A percentile compares a stretch with the other conserved stretches of the same genome.
Conservation (phyloP, 164 flowering plant species). For the Vitis labrusca region DNA sequence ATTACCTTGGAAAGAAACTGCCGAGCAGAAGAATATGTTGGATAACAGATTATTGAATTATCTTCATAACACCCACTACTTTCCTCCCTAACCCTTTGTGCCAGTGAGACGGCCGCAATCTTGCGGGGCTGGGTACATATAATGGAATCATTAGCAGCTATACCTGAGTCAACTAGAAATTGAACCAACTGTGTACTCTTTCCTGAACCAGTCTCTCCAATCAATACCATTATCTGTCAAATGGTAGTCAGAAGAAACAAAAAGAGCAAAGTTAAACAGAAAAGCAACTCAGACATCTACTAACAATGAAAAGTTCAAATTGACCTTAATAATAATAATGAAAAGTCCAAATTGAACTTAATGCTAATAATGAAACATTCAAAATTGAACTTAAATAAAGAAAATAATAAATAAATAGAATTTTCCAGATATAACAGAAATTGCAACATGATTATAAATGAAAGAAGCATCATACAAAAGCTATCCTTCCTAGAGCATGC, state of each 20-base stretch:
- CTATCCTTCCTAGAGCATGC: too few relatives aligned
- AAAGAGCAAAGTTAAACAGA: neutral
- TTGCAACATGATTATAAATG: too few relatives aligned
- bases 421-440: too few relatives aligned
- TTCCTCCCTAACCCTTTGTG: constrained; percentile 83
- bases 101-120: constrained; percentile 84
- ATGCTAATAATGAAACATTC: too few relatives aligned
- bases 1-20: constrained; percentile 46
- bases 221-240: constrained; percentile 69
- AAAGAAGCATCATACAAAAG: too few relatives aligned
- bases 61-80: constrained; percentile 66
- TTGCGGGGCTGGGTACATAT: constrained; percentile 96
- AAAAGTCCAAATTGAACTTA: too few relatives aligned
- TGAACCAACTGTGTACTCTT: constrained; percentile 97
- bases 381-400: too few relatives aligned
- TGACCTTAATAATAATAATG: too few relatives aligned
- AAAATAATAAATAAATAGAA: too few relatives aligned
- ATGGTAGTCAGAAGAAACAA: neutral
- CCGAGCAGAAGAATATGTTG: constrained; percentile 55
- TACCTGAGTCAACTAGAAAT: constrained; percentile 82
- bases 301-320: neutral
- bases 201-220: constrained; percentile 99
- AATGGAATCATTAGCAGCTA: constrained; percentile 47
- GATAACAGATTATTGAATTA: constrained; percentile 45
- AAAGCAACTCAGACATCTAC: neutral